A percentile compares a stretch with the other conserved stretches of the same genome.
Evolutionary conservation across 176 grass and related monocot genomes (phyloP).

Genomic region (Olyra latifolia): DNA sequence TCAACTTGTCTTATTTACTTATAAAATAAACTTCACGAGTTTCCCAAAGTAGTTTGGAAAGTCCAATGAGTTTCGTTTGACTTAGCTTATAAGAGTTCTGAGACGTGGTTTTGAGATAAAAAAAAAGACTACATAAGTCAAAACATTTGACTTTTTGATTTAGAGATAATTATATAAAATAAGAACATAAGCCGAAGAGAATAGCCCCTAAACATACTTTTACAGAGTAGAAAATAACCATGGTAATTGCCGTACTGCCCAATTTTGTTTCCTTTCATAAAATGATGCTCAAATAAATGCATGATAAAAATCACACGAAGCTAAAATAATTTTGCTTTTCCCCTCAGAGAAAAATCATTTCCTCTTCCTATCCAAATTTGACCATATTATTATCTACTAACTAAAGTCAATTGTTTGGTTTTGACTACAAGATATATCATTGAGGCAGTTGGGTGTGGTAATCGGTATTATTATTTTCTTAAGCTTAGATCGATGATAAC

Average conservation of each 20-base stretch:
- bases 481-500: slow-evolving; percentile 38
- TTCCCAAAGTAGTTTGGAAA: too few species aligned
- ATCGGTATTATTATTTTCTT: slow-evolving; percentile 28
- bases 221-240: neutral
- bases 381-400: slow-evolving; percentile 22
- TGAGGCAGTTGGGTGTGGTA: slow-evolving; percentile 38
- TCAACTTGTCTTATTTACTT: too few species aligned
- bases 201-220: too few species aligned
- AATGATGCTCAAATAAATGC: neutral
- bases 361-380: slow-evolving; percentile 15
- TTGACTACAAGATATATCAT: slow-evolving; percentile 17
- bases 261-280: neutral
- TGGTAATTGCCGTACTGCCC: neutral
- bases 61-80: too few species aligned
- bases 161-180: too few species aligned
- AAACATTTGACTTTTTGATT: too few species aligned
- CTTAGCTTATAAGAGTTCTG: too few species aligned
- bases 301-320: neutral
- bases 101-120: too few species aligned
- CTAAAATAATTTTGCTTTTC: neutral
- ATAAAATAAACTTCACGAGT: too few species aligned
- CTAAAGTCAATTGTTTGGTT: slow-evolving; percentile 24
- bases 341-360: neutral
- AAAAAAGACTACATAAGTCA: too few species aligned
- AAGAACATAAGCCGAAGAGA: too few species aligned